A percentile compares a stretch with the other conserved stretches of the same genome.
Evolutionary conservation across 73 alveolate species (phyloP).

Genomic region (Stentor coeruleus): DNA sequence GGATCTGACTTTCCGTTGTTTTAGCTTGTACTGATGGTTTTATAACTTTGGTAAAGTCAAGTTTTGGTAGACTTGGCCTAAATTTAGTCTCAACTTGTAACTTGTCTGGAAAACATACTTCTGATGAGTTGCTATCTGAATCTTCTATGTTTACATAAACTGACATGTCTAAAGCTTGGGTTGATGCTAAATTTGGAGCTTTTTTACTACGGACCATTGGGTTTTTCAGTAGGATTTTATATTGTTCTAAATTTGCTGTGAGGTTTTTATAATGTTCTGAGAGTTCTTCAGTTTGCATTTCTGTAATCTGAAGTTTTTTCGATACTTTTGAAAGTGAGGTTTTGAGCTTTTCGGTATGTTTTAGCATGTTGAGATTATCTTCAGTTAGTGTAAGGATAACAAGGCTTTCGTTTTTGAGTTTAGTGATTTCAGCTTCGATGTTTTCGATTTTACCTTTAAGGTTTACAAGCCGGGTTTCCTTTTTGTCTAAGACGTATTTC

Average conservation of each 20-base stretch:
- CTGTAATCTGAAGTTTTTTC: neutral
- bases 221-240: neutral
- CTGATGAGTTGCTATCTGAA: neutral
- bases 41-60: neutral
- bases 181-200: neutral
- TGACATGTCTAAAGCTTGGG: neutral
- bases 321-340: neutral
- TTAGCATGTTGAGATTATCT: neutral
- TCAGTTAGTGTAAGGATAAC: neutral
- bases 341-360: neutral
- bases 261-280: neutral
- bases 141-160: neutral
- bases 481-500: neutral
- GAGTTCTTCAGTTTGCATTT: constrained; percentile 2
- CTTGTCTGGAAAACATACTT: constrained; percentile 17
- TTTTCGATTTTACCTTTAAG: neutral
- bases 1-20: neutral
- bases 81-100: neutral
- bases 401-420: neutral
- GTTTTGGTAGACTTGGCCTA: neutral
- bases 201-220: neutral
- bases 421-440: neutral
- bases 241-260: neutral
- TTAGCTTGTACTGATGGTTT: neutral
- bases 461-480: neutral